A percentile compares a stretch with the other conserved stretches of the same genome.
Conservation (phyloP, 768 basidiomycete species). For the Russula lepida region DNA sequence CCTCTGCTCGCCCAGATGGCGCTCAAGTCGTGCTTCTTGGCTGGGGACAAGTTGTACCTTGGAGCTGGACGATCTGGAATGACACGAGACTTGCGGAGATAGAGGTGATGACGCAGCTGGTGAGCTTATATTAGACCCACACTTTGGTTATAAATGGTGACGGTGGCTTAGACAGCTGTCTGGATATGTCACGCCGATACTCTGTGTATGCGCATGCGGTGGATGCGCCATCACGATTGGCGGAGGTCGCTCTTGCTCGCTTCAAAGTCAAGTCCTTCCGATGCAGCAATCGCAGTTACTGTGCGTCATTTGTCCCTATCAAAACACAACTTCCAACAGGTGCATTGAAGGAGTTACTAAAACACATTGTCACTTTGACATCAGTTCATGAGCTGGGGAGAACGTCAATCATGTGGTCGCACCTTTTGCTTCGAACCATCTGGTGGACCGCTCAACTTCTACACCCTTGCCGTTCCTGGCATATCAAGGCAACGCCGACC, state of each 20-base stretch:
- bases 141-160: background rate
- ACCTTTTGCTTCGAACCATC: constrained; percentile 13
- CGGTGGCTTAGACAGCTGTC: constrained; percentile 35
- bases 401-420: background rate
- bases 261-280: constrained; percentile 1
- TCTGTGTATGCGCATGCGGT: background rate
- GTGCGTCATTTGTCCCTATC: constrained; percentile 2
- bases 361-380: background rate
- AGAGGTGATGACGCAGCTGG: constrained; percentile 43
- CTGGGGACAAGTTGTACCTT: constrained; percentile 50
- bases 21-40: constrained; percentile 45
- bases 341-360: constrained; percentile 2
- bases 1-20: constrained; percentile 28
- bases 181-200: constrained; percentile 43
- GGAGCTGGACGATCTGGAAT: constrained; percentile 59
- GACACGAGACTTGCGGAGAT: constrained; percentile 43
- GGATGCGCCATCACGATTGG: constrained; percentile 16
- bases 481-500: background rate
- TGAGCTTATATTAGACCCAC: constrained; percentile 26
- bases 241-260: constrained; percentile 15
- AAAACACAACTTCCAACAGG: background rate
- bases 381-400: background rate
- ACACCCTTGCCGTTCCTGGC: constrained; percentile 12
- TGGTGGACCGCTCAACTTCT: constrained; percentile 16
- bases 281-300: constrained; percentile 15